A percentile compares a stretch with the other conserved stretches of the same genome.
Conservation (phyloP, 2,329 filamentous ascomycete genomes). For the Aspergillus eucalypticola region DNA sequence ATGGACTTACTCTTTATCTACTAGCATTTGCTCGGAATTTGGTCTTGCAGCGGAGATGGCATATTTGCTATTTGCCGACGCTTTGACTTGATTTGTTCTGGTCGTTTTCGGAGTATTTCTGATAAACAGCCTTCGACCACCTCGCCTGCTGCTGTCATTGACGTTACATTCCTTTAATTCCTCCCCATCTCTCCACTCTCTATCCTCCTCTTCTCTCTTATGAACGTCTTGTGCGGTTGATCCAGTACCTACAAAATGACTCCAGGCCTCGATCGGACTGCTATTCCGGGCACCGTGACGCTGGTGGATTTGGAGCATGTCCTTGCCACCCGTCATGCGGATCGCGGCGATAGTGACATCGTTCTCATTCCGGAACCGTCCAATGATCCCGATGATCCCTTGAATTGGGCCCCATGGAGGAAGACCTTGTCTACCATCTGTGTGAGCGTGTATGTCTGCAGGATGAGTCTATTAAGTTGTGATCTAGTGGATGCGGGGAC, state of each 20-base stretch:
- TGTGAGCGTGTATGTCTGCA: conserved; percentile 41
- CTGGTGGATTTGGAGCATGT: conserved; percentile 45
- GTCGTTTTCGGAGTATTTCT: conserved; percentile 7
- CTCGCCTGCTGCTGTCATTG: not conserved
- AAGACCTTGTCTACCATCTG: conserved; percentile 47
- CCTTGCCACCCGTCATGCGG: conserved; percentile 33
- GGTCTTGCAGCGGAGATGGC: not conserved
- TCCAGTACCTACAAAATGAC: conserved; percentile 23
- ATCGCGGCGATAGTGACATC: conserved; percentile 37
- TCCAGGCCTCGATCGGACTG: conserved; percentile 27
- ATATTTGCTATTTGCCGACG: not conserved
- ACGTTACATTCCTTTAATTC: not conserved
- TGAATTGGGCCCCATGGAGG: conserved; percentile 49
- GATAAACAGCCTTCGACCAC: not conserved
- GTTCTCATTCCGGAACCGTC: conserved; percentile 48
- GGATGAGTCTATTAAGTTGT: not conserved
- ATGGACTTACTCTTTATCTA: too few species aligned
- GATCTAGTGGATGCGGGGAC: too few species aligned
- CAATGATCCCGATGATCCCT: conserved; percentile 48
- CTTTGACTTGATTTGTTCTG: not conserved
- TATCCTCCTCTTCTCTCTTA: not conserved
- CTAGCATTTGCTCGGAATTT: too few species aligned
- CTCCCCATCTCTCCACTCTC: not conserved
- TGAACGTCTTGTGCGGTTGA: not conserved
- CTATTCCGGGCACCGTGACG: conserved; percentile 47